phyloP scores from a whole-genome alignment of 2,329 filamentous ascomycete genomes.

The Claviceps monticola region DNA sequence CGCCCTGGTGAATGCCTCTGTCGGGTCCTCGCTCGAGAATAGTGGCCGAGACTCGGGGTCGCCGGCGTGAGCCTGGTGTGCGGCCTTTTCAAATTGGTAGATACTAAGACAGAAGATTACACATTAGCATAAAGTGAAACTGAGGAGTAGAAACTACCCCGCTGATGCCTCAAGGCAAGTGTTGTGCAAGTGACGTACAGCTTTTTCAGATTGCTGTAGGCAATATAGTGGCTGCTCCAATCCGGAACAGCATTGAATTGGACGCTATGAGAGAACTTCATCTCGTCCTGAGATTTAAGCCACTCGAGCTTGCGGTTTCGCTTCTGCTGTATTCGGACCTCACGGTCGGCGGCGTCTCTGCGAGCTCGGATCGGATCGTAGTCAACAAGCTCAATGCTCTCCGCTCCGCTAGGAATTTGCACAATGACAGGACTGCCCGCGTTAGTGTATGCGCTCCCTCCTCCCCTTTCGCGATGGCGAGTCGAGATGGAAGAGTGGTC shows the following conservation, averaged over 20 bases:
- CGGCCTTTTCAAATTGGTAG: slow-evolving; percentile 81
- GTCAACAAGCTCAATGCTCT: slow-evolving; percentile 28
- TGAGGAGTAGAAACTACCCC: not conserved
- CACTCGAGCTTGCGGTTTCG: slow-evolving; percentile 50
- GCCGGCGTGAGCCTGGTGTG: slow-evolving; percentile 46
- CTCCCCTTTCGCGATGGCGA: slow-evolving; percentile 21
- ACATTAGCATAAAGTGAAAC: not conserved
- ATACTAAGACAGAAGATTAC: slow-evolving; percentile 45
- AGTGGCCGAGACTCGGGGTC: slow-evolving; percentile 81
- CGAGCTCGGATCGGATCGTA: slow-evolving; percentile 21
- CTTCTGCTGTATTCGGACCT: slow-evolving; percentile 27
- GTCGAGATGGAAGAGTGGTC: slow-evolving; percentile 12
- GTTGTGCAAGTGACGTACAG: slow-evolving; percentile 45
- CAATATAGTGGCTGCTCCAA: slow-evolving; percentile 96
- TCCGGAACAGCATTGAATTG: slow-evolving; percentile 99
- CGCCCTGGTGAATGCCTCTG: slow-evolving; percentile 66
- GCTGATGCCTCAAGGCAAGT: not conserved
- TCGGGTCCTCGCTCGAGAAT: slow-evolving; percentile 59
- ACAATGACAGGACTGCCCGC: slow-evolving; percentile 1
- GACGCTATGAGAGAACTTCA: slow-evolving; percentile 99
- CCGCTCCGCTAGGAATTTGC: slow-evolving; percentile 4
- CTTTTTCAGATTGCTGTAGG: slow-evolving; percentile 98
- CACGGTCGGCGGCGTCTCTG: slow-evolving; percentile 17
- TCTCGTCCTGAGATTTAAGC: slow-evolving; percentile 66
- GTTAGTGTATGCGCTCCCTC: slow-evolving; percentile 18